Base-by-base conservation (phyloP, 495 filamentous ascomycete genomes). In the Terfezia boudieri region DNA sequence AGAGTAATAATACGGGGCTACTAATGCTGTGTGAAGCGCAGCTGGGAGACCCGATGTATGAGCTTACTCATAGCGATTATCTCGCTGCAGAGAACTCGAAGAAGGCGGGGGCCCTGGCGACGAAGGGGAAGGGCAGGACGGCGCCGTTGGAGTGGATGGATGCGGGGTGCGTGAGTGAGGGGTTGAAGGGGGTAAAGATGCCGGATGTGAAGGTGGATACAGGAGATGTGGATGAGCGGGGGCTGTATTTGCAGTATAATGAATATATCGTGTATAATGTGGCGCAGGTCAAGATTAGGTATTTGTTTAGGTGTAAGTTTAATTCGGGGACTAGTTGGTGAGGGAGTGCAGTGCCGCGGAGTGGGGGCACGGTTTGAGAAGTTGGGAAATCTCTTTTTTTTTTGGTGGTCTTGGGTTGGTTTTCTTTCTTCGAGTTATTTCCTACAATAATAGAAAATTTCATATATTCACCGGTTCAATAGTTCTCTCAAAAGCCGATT, bases 261-360 rank as follows among this genome's bases (percentile, higher is more conserved):
- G 79, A 82, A 71, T 92, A 87, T 63, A 85, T 90, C 51, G 73
- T 73, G 32, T 94, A 94, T 60, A 77, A 89, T 61, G 72, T 85
- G 9, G 70, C 79, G 1, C 86, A 94, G 69, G 76, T 92, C 36
- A 74, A 79, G 16, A 72, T 88, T 54, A 73, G 81, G 8, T 94
- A 94, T 64, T 68, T 94, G 12, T 79, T 92, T 60, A 73, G 77
- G 12, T 74, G 86, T 49, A 67, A 68, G 53, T 77, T 77, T 36
- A 56, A 56, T 50, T 53, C 43, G 26, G 49, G 17, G 9, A 43
- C 1, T 37, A 9, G 9, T 2, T 52, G 14, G 50, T n/a, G 8
- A 22, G 12, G 7, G 20, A 8, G 50, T 52, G 50, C 0, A 12
- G 50, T 32, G 2, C 26, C 4, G 26, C 4, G 26, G 26, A 32